Evolutionary conservation across 2,329 filamentous ascomycete species (phyloP).

Genomic region (Aspergillus terreus): DNA sequence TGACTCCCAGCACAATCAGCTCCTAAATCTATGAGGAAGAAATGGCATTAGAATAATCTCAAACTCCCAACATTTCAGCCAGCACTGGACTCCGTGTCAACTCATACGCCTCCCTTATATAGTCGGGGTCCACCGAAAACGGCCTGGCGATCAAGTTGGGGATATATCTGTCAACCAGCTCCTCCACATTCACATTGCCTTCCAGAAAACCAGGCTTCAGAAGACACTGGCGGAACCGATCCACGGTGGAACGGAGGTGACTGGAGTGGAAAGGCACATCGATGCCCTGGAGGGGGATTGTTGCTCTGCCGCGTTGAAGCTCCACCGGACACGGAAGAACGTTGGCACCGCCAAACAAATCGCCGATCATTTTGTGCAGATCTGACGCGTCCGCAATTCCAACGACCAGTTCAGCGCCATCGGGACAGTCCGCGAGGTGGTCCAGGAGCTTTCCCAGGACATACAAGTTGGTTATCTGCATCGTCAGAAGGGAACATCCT

Average conservation of each 20-base stretch:
- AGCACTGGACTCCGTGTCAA: slow-evolving; percentile 58
- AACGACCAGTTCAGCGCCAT: neutral
- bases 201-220: slow-evolving; percentile 14
- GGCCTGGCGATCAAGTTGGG: slow-evolving; percentile 93
- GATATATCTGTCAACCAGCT: slow-evolving; percentile 94
- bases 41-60: neutral
- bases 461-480: slow-evolving; percentile 13
- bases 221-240: slow-evolving; percentile 93
- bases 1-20: neutral
- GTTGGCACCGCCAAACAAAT: slow-evolving; percentile 72
- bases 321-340: slow-evolving; percentile 68
- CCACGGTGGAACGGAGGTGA: slow-evolving; percentile 91
- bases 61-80: slow-evolving; percentile 9
- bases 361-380: slow-evolving; percentile 3
- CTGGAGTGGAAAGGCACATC: slow-evolving; percentile 96
- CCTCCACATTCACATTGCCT: slow-evolving; percentile 79
- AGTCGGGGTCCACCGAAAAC: slow-evolving; percentile 90
- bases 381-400: neutral
- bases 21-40: neutral
- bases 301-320: slow-evolving; percentile 89
- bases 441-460: slow-evolving; percentile 15
- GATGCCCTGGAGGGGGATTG: slow-evolving; percentile 83
- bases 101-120: slow-evolving; percentile 94
- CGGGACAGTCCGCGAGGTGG: slow-evolving; percentile 4
- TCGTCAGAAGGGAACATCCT: neutral